Percentiles rank a stretch among this genome's conserved stretches.
Conservation (phyloP, 106 monocot species). For the Hemerocallis citrina region DNA sequence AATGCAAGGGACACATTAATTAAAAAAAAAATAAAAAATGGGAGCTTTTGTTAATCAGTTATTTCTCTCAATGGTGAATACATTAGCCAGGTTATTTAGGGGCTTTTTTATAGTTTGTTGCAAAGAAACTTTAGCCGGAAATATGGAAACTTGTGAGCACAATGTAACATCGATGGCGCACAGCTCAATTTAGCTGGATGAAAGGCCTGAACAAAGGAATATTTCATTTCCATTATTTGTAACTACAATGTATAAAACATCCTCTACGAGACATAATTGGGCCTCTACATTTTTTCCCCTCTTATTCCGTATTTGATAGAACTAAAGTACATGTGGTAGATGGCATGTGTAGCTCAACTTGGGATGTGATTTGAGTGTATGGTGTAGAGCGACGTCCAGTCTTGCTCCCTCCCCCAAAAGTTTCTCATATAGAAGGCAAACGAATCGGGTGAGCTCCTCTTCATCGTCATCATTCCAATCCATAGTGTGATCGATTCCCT, state of each 20-base stretch:
- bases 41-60: neutral
- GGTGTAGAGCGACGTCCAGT: slow-evolving; percentile 59
- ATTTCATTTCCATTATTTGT: neutral
- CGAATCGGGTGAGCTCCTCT: slow-evolving; percentile 69
- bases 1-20: neutral
- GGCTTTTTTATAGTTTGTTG: neutral
- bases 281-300: neutral
- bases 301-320: neutral
- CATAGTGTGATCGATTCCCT: slow-evolving; percentile 9
- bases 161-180: neutral
- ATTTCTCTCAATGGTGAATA: no score
- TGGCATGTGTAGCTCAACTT: slow-evolving; percentile 86
- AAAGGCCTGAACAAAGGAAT: neutral
- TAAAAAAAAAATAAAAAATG: neutral
- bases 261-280: neutral
- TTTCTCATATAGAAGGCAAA: slow-evolving; percentile 61
- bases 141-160: neutral
- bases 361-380: slow-evolving; percentile 51
- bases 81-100: no score
- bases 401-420: slow-evolving; percentile 70
- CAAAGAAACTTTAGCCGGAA: neutral
- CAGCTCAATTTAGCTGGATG: neutral
- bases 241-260: slow-evolving; percentile 1
- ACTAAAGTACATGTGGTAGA: slow-evolving; percentile 36
- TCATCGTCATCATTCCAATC: slow-evolving; percentile 39